These are phyloP conservation scores for Candida andamanensis DNA, from an alignment of 805 yeast species.

Conservation along the genomic window DNA sequence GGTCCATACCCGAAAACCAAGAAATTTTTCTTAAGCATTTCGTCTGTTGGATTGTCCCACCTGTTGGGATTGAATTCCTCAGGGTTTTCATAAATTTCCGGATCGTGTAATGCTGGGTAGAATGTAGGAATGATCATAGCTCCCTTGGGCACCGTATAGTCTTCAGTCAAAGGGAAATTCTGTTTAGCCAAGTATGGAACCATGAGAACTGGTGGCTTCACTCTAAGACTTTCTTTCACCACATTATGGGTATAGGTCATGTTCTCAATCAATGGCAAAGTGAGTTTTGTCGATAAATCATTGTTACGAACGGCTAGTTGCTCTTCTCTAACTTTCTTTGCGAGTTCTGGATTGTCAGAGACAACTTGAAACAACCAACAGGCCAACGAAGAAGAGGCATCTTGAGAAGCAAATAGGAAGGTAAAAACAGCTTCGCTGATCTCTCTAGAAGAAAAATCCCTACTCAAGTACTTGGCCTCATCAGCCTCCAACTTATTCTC, in stretches of 20 bases:
- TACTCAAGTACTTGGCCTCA: conserved; percentile 55
- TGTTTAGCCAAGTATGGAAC: conserved; percentile 94
- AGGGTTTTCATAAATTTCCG: conserved; percentile 92
- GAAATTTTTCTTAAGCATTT: conserved; percentile 83
- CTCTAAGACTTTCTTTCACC: conserved; percentile 87
- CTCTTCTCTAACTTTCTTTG: conserved; percentile 82
- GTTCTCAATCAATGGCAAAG: conserved; percentile 69
- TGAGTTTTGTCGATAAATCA: conserved; percentile 58
- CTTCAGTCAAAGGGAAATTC: conserved; percentile 74
- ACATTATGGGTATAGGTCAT: conserved; percentile 90
- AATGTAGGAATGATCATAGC: conserved; percentile 94
- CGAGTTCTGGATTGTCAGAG: conserved; percentile 92
- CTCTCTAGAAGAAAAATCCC: conserved; percentile 85
- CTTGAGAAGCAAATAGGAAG: conserved; percentile 95
- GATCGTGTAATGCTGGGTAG: conserved; percentile 95
- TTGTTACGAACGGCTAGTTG: conserved; percentile 78
- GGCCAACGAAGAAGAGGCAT: conserved; percentile 93
- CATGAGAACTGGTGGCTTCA: conserved; percentile 97
- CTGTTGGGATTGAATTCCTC: conserved; percentile 94
- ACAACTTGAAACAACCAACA: conserved; percentile 97
- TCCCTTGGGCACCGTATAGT: conserved; percentile 92
- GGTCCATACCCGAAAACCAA: conserved; percentile 96
- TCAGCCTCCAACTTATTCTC: conserved; percentile 45
- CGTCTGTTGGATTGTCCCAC: conserved; percentile 83
- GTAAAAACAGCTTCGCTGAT: conserved; percentile 96